Conservation (phyloP, 345 rosid genomes). For the Eucalyptus caleyi region DNA sequence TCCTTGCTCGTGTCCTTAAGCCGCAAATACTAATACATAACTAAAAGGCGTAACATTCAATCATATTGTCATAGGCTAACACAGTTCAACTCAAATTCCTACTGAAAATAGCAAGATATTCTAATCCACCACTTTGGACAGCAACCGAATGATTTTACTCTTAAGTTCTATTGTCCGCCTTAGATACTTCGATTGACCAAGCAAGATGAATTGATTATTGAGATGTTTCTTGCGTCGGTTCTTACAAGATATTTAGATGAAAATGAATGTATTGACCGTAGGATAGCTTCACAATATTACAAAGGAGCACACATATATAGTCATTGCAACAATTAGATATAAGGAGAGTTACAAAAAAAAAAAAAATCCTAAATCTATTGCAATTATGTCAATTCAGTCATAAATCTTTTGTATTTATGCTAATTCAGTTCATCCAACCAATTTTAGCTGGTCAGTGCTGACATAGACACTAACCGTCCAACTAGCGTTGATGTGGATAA, state of each 20-base stretch:
- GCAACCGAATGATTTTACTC: background rate
- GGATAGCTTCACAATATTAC: background rate
- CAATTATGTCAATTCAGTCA: too few species aligned
- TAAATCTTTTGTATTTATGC: too few species aligned
- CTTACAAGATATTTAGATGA: background rate
- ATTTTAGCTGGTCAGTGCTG: too few species aligned
- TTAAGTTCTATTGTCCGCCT: background rate
- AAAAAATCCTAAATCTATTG: too few species aligned
- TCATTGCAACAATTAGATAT: background rate
- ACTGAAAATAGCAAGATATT: background rate
- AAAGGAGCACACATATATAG: background rate
- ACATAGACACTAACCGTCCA: rapidly evolving
- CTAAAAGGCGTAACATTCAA: background rate
- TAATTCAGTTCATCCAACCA: too few species aligned
- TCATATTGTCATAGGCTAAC: background rate
- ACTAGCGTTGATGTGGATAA: too few species aligned
- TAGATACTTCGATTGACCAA: background rate
- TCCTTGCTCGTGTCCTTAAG: background rate
- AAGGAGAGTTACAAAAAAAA: too few species aligned
- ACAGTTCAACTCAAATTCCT: background rate
- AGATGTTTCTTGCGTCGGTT: background rate
- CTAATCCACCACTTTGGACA: background rate
- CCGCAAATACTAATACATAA: background rate
- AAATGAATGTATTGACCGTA: background rate
- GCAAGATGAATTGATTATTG: background rate